These are phyloP conservation scores for Daldinia loculata DNA, from an alignment of 495 filamentous ascomycete genomes.

Conservation along the genomic window DNA sequence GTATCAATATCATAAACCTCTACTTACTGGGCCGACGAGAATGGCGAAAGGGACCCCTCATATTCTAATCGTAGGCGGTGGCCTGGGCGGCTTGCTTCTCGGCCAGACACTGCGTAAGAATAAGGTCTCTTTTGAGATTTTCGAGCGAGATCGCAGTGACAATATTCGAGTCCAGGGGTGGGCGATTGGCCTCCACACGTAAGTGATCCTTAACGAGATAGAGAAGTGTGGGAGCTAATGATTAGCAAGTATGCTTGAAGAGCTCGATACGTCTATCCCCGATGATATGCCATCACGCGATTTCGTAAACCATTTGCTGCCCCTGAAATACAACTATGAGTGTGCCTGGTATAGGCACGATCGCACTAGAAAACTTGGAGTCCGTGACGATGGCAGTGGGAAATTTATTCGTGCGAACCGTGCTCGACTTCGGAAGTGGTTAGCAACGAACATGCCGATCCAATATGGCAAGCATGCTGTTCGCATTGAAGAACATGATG, in stretches of 20 bases:
- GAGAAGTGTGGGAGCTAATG: not conserved
- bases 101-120: constrained; percentile 63
- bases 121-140: constrained; percentile 61
- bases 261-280: constrained; percentile 49
- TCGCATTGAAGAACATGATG: constrained; percentile 37
- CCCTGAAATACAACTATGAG: constrained; percentile 40
- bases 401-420: constrained; percentile 45
- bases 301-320: constrained; percentile 47
- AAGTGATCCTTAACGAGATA: not conserved
- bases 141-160: constrained; percentile 55
- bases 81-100: constrained; percentile 63
- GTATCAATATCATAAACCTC: not conserved
- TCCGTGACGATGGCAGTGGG: constrained; percentile 39
- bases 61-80: constrained; percentile 59
- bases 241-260: constrained; percentile 37
- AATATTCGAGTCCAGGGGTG: constrained; percentile 48
- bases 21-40: not conserved
- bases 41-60: constrained; percentile 34
- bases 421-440: constrained; percentile 36
- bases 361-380: constrained; percentile 34
- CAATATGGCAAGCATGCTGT: constrained; percentile 40
- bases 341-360: constrained; percentile 37
- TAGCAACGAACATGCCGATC: constrained; percentile 41
- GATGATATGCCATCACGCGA: constrained; percentile 48
- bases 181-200: constrained; percentile 49